phyloP scores from a whole-genome alignment of 306 rosid species.

The Datisca glomerata region DNA sequence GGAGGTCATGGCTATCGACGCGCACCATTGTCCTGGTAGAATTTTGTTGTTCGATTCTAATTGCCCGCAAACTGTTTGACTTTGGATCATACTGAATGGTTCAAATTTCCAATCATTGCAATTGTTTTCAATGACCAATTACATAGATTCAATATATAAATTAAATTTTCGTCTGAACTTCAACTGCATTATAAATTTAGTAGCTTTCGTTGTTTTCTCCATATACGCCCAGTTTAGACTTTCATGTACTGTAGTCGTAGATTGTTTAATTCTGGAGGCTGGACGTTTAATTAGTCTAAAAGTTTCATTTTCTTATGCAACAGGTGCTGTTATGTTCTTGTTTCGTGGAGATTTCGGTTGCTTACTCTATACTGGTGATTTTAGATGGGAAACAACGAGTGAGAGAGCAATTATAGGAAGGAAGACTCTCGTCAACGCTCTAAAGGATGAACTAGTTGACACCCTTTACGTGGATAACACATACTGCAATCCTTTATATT shows the following conservation, averaged over 20 bases:
- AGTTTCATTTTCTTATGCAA: not conserved
- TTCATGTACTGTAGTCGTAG: too few relatives aligned
- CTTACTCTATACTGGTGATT: conserved; percentile 55
- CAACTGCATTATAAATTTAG: too few relatives aligned
- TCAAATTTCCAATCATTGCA: too few relatives aligned
- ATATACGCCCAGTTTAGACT: too few relatives aligned
- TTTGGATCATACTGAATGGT: conserved; percentile 1
- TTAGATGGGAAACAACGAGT: conserved; percentile 47
- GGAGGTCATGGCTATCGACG: conserved; percentile 42
- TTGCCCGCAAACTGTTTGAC: conserved; percentile 19
- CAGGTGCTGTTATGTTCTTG: conserved; percentile 58
- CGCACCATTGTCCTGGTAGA: conserved; percentile 64
- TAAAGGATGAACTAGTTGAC: conserved; percentile 31
- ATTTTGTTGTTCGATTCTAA: not conserved
- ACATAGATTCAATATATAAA: too few relatives aligned
- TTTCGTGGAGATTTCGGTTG: conserved; percentile 63
- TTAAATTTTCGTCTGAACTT: too few relatives aligned
- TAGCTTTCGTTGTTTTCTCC: too few relatives aligned
- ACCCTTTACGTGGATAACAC: conserved; percentile 55
- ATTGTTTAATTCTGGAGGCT: too few relatives aligned
- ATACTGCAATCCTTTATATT: conserved; percentile 54
- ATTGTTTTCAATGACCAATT: too few relatives aligned
- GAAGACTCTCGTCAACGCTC: conserved; percentile 29
- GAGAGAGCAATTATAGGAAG: conserved; percentile 29
- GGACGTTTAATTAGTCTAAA: too few relatives aligned